phyloP scores from a whole-genome alignment of 2,329 filamentous ascomycete genomes.

The Hypoxylon sp. region DNA sequence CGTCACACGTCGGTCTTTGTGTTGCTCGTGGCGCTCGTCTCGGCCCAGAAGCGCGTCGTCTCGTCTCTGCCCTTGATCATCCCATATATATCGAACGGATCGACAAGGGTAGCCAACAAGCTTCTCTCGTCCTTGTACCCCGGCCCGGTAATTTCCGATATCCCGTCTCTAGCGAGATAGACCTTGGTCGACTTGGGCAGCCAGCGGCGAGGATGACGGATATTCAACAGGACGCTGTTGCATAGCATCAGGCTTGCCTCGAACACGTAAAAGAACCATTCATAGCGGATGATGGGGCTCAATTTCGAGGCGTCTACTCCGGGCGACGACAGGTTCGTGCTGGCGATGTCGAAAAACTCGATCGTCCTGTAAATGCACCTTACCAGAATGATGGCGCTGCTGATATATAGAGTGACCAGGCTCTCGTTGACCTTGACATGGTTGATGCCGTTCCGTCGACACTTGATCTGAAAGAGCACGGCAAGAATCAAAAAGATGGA shows the following conservation, averaged over 20 bases:
- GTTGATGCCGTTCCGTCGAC: slow-evolving; percentile 48
- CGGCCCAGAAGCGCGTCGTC: slow-evolving; percentile 50
- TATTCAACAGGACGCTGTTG: slow-evolving; percentile 60
- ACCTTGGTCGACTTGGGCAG: slow-evolving; percentile 58
- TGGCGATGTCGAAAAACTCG: slow-evolving; percentile 64
- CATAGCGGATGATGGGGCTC: slow-evolving; percentile 60
- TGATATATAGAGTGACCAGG: slow-evolving; percentile 60
- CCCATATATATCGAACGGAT: slow-evolving; percentile 52
- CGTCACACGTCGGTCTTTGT: slow-evolving; percentile 1
- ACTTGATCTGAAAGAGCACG: slow-evolving; percentile 57
- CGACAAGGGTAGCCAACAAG: slow-evolving; percentile 52
- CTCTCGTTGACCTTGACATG: slow-evolving; percentile 44
- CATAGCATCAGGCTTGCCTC: slow-evolving; percentile 61
- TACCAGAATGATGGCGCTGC: slow-evolving; percentile 56
- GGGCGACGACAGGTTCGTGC: slow-evolving; percentile 50
- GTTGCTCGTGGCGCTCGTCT: slow-evolving; percentile 8
- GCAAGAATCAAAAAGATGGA: slow-evolving; percentile 58
- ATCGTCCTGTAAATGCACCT: slow-evolving; percentile 66
- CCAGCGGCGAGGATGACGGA: slow-evolving; percentile 58
- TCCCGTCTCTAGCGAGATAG: slow-evolving; percentile 59
- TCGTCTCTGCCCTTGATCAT: slow-evolving; percentile 46
- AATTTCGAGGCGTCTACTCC: slow-evolving; percentile 49
- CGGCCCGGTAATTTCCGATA: slow-evolving; percentile 57
- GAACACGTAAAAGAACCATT: slow-evolving; percentile 68
- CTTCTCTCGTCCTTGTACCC: slow-evolving; percentile 59